Conservation (phyloP, 2,329 filamentous ascomycete species). For the Epichloe brachyelytri region DNA sequence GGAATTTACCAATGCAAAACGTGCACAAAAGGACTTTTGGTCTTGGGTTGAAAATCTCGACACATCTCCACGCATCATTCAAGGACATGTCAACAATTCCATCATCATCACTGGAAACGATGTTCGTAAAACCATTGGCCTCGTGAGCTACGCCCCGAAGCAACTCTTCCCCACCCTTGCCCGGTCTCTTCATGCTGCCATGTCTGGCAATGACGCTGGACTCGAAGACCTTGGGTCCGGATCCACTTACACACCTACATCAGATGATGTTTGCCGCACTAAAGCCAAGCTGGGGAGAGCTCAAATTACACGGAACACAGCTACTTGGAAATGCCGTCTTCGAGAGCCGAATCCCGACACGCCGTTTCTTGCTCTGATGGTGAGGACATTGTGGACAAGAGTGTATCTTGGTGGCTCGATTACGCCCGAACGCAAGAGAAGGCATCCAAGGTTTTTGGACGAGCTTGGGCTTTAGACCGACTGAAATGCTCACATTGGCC, state of each 20-base stretch:
- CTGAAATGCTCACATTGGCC: conserved; percentile 25
- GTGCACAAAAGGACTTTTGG: conserved; percentile 19
- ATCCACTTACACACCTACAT: conserved; percentile 1
- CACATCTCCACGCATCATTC: conserved; percentile 10
- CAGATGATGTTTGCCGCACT: conserved; percentile 8
- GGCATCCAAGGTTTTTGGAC: conserved; percentile 18
- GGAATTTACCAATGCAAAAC: conserved; percentile 3
- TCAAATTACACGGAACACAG: neutral
- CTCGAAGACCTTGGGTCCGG: neutral
- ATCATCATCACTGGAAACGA: conserved; percentile 18
- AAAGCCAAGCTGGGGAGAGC: conserved; percentile 8
- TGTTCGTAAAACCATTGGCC: conserved; percentile 15
- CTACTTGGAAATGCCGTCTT: neutral
- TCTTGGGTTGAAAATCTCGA: conserved; percentile 16
- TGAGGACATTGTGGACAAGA: conserved; percentile 8
- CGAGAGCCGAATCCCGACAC: neutral
- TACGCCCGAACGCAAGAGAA: conserved; percentile 14
- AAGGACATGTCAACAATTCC: conserved; percentile 8
- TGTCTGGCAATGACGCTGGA: conserved; percentile 7
- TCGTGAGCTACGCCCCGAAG: conserved; percentile 18
- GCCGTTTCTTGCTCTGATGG: conserved; percentile 22
- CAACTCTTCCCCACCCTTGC: conserved; percentile 5
- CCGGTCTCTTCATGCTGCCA: conserved; percentile 6
- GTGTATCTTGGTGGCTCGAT: conserved; percentile 8
- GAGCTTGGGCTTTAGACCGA: conserved; percentile 20